Percentiles rank a stretch among this genome's conserved stretches.
Conservation (phyloP, 2,329 filamentous ascomycete genomes). For the Botrytis galanthina region DNA sequence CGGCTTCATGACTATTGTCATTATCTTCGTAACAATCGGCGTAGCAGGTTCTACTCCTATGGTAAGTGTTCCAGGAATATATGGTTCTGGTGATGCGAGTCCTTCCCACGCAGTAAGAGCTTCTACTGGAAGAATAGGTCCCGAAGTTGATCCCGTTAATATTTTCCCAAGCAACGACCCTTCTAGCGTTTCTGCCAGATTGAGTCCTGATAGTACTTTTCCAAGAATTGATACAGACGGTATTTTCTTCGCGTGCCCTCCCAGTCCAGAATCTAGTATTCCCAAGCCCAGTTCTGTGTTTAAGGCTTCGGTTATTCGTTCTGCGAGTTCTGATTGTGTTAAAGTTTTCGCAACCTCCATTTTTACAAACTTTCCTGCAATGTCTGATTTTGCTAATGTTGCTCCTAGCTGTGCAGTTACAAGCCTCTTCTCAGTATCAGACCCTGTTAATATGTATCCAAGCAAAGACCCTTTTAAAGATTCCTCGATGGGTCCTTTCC, state of each 20-base stretch:
- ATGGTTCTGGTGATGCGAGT: background rate
- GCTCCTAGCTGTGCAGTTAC: background rate
- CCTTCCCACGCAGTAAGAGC: background rate
- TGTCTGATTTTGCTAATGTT: background rate
- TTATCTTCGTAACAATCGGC: background rate
- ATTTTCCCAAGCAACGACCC: slow-evolving; percentile 3
- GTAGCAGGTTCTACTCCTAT: background rate
- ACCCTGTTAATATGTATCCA: background rate
- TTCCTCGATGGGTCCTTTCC: background rate
- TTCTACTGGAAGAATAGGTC: background rate
- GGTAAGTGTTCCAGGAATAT: background rate
- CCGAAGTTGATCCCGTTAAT: background rate
- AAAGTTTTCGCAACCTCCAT: background rate
- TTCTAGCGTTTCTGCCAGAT: background rate
- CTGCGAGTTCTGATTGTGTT: background rate
- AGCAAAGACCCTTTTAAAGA: background rate
- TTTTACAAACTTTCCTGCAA: background rate
- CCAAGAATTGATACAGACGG: background rate
- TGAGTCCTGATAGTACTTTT: background rate
- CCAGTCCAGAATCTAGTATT: background rate
- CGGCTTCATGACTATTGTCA: background rate
- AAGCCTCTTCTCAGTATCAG: background rate
- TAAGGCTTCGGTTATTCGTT: background rate
- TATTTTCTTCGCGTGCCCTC: too few relatives aligned
- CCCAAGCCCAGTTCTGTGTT: background rate